phyloP scores from a whole-genome alignment of 1,284 basidiomycete species.

The Quambalaria eucalypti region DNA sequence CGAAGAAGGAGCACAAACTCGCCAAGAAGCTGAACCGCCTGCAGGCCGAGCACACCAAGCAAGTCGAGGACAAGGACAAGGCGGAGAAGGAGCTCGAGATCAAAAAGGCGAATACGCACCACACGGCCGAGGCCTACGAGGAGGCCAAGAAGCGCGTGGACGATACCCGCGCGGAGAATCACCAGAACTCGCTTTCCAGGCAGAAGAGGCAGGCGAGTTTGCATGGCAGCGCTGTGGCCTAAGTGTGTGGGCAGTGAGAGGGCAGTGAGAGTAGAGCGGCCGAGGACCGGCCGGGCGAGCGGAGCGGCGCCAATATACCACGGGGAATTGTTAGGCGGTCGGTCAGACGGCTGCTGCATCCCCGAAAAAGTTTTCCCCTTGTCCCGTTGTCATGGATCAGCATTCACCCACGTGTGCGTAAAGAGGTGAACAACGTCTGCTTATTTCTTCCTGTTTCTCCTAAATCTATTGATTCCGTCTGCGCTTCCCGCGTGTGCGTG shows the following conservation, averaged over 20 bases:
- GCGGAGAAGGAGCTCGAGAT: conserved; percentile 31
- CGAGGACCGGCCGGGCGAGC: no score
- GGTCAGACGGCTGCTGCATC: no score
- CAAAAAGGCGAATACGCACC: conserved; percentile 30
- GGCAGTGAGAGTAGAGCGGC: no score
- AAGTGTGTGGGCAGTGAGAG: not conserved
- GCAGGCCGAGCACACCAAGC: conserved; percentile 26
- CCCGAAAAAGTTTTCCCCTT: no score
- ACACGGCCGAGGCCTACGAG: conserved; percentile 20
- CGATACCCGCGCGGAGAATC: not conserved
- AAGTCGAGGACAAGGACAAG: conserved; percentile 21
- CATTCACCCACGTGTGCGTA: no score
- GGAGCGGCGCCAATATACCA: no score
- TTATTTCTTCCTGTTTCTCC: no score
- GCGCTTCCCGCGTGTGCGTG: no score
- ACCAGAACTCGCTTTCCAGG: not conserved
- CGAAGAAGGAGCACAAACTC: conserved; percentile 29
- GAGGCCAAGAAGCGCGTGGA: conserved; percentile 24
- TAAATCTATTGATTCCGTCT: no score
- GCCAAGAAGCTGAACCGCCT: conserved; percentile 26
- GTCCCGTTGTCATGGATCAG: no score
- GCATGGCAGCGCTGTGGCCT: not conserved
- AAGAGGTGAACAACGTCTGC: no score
- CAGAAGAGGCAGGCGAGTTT: not conserved
- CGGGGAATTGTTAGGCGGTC: no score